Evolutionary conservation across 2,329 filamentous ascomycete species (phyloP).

Genomic region (Alternaria brassicicola): DNA sequence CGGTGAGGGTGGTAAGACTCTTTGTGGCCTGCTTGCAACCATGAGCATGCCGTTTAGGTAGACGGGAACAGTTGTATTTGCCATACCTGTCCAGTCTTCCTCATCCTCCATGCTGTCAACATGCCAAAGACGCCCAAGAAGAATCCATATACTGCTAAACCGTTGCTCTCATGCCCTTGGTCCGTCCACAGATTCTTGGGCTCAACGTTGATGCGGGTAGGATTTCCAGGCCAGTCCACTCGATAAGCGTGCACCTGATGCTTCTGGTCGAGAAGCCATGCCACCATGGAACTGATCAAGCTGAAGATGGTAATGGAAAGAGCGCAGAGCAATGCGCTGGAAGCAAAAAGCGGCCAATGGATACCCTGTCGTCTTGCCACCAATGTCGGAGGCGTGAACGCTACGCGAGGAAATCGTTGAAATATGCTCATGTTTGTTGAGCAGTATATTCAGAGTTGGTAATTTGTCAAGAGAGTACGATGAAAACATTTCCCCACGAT

Average conservation of each 20-base stretch:
- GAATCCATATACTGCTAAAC: conserved; percentile 42
- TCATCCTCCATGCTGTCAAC: conserved; percentile 35
- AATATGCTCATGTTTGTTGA: conserved; percentile 13
- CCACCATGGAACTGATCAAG: conserved; percentile 43
- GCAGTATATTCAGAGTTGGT: background rate
- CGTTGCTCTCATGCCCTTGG: conserved; percentile 40
- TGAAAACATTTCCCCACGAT: background rate
- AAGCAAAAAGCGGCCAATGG: conserved; percentile 30
- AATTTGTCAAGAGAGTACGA: background rate
- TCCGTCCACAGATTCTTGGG: conserved; percentile 38
- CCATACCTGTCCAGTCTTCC: conserved; percentile 14
- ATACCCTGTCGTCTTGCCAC: background rate
- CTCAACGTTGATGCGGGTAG: conserved; percentile 28
- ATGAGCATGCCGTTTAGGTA: background rate
- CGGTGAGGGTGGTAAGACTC: conserved; percentile 44
- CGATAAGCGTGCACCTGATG: conserved; percentile 31
- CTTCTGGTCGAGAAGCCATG: conserved; percentile 40
- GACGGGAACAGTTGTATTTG: background rate
- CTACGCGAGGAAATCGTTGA: conserved; percentile 8
- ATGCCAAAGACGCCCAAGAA: conserved; percentile 40
- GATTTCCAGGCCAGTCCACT: conserved; percentile 31
- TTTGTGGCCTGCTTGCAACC: conserved; percentile 24
- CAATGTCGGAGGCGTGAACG: conserved; percentile 9
- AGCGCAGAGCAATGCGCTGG: conserved; percentile 33
- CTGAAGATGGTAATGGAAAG: conserved; percentile 40